phyloP scores from a whole-genome alignment of 257 asterid genomes.

The Euphrasia confusa region DNA sequence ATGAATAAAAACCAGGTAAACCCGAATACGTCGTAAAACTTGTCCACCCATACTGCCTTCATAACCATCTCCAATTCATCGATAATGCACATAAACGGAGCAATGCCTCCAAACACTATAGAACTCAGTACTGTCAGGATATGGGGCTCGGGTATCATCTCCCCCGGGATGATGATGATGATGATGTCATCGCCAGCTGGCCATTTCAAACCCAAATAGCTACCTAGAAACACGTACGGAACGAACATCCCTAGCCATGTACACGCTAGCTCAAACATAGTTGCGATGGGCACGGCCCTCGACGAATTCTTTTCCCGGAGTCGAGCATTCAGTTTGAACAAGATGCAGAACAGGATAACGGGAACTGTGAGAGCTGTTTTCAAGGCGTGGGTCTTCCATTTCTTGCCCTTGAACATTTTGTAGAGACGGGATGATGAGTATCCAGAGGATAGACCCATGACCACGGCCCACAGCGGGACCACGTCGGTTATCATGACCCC shows the following conservation, averaged over 20 bases:
- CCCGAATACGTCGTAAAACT: too few relatives aligned
- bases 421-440: constrained; percentile 73
- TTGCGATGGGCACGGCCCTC: constrained; percentile 78
- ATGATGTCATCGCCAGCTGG: constrained; percentile 46
- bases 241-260: constrained; percentile 84
- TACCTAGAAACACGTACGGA: constrained; percentile 73
- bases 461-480: constrained; percentile 72
- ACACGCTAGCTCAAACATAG: constrained; percentile 74
- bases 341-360: constrained; percentile 62
- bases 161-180: too few relatives aligned
- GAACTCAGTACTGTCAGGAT: too few relatives aligned
- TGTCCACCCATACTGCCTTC: too few relatives aligned
- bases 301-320: constrained; percentile 83
- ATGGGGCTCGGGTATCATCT: too few relatives aligned
- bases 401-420: constrained; percentile 74
- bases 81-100: too few relatives aligned
- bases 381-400: constrained; percentile 73
- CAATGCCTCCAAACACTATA: too few relatives aligned
- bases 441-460: constrained; percentile 82
- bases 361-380: constrained; percentile 88
- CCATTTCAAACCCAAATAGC: constrained; percentile 72
- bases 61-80: too few relatives aligned
- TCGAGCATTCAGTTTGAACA: constrained; percentile 64
- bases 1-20: too few relatives aligned
- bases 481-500: constrained; percentile 75